Conservation (phyloP, 2,329 filamentous ascomycete species). For the Calycina herbarum region DNA sequence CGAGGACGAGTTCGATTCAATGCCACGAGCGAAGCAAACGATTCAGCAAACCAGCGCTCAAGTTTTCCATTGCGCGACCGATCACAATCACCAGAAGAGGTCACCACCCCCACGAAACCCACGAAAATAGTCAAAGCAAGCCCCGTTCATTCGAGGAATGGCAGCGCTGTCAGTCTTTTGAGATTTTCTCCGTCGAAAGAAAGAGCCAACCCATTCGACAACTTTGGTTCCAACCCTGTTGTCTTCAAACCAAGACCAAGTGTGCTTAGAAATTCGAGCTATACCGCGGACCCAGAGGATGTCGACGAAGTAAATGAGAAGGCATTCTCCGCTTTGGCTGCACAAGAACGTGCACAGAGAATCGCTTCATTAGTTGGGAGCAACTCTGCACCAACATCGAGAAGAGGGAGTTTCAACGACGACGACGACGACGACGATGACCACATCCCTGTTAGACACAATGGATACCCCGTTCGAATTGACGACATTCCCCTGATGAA, state of each 20-base stretch:
- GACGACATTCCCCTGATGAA: slow-evolving; percentile 37
- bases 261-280: slow-evolving; percentile 30
- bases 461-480: slow-evolving; percentile 30
- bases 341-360: slow-evolving; percentile 36
- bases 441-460: slow-evolving; percentile 10
- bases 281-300: slow-evolving; percentile 16
- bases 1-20: slow-evolving; percentile 37
- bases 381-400: slow-evolving; percentile 36
- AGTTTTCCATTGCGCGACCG: slow-evolving; percentile 29
- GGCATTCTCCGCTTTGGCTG: slow-evolving; percentile 35
- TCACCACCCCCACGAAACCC: slow-evolving; percentile 22
- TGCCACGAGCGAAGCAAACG: slow-evolving; percentile 36
- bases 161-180: slow-evolving; percentile 23
- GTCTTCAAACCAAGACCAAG: slow-evolving; percentile 30
- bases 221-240: slow-evolving; percentile 19
- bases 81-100: slow-evolving; percentile 19
- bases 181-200: slow-evolving; percentile 30
- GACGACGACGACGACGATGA: slow-evolving; percentile 26
- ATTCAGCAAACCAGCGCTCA: slow-evolving; percentile 32
- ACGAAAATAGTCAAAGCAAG: slow-evolving; percentile 15
- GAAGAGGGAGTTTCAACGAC: slow-evolving; percentile 34
- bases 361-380: slow-evolving; percentile 35
- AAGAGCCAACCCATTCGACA: slow-evolving; percentile 33
- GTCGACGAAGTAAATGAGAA: slow-evolving; percentile 33
- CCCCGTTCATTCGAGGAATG: slow-evolving; percentile 34